A percentile compares a stretch with the other conserved stretches of the same genome.
Evolutionary conservation across 495 filamentous ascomycete genomes (phyloP).

Genomic region (Zalerion maritima): DNA sequence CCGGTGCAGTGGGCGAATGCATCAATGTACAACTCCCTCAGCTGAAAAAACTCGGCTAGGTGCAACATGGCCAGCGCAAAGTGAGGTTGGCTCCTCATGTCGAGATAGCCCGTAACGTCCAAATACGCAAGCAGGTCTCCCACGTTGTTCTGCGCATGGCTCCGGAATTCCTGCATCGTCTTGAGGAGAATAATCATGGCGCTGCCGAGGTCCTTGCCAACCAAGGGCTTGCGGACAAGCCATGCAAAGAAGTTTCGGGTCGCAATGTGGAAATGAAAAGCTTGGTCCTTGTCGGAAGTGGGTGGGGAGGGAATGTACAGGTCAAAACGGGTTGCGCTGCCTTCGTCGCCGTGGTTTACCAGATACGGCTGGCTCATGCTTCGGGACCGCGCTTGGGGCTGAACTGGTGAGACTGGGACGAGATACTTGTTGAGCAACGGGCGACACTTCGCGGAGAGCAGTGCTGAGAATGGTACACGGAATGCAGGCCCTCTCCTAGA

Average conservation of each 20-base stretch:
- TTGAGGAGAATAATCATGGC: conserved; percentile 42
- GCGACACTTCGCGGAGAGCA: conserved; percentile 35
- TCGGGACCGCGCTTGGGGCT: conserved; percentile 7
- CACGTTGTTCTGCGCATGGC: conserved; percentile 28
- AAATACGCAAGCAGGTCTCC: conserved; percentile 40
- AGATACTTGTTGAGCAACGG: conserved; percentile 38
- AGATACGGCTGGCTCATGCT: conserved; percentile 5
- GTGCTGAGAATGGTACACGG: conserved; percentile 33
- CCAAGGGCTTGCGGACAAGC: conserved; percentile 42
- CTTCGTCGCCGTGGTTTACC: conserved; percentile 10
- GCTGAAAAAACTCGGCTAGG: conserved; percentile 43
- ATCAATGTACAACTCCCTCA: conserved; percentile 43
- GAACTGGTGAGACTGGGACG: conserved; percentile 1
- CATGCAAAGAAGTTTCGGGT: conserved; percentile 59
- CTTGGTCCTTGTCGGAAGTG: conserved; percentile 28
- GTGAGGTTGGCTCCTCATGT: conserved; percentile 41
- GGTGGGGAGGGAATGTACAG: conserved; percentile 49
- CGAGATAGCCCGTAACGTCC: conserved; percentile 44
- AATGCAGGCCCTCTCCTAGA: conserved; percentile 47
- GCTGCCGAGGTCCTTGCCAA: conserved; percentile 42
- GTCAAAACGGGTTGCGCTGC: conserved; percentile 24
- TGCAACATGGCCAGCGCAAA: conserved; percentile 45
- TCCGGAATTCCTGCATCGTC: conserved; percentile 41
- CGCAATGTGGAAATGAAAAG: conserved; percentile 42
- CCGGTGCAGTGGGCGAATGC: conserved; percentile 54